Base-by-base conservation (phyloP, 2,329 filamentous ascomycete genomes). In the Coniochaeta ligniaria region DNA sequence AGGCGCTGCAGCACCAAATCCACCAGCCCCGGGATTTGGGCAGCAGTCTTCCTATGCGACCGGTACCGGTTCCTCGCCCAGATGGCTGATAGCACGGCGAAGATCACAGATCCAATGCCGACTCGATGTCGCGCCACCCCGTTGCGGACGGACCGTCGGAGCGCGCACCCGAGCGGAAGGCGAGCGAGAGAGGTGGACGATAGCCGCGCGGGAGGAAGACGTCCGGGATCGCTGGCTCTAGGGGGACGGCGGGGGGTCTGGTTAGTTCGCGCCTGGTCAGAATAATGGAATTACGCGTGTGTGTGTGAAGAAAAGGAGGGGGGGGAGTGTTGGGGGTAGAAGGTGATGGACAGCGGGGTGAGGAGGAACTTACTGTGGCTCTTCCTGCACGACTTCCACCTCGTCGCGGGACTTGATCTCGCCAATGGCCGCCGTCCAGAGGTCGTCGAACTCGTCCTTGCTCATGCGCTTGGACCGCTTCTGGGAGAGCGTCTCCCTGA, bases 131-230 rank as follows among this genome's bases (percentile, higher is more conserved):
- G 83, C 84, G 88, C 91, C 89, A 95, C 70, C 74, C 89, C 84
- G 83, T 88, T 85, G 78, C 88, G 81, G 85, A 93, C 75, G 76
- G 87, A 90, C 80, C 90, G 83, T 74, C 85, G 85, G 88, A 92
- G 69, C 76, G 90, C 85, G 77, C 91, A 97, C 79, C 78, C 73
- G 89, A 97, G 81, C 79, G 93, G 85, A 89, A 98, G 83, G 76
- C 89, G 85, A 83, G 93, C 90, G 88, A 96, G 90, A 81, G 91
- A 96, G 81, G 84, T 89, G 78, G 90, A 94, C 76, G 86, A 85
- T 82, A 97, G 85, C 75, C 78, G 78, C 80, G 80, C 78, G 75
- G 74, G 73, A 80, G 80, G 71, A 85, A 86, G 76, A 81, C 79
- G 74, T 78, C 76, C 77, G 83, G 83, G 81, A 84, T 78, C 74